Percentiles rank a stretch among this genome's conserved stretches.
These are phyloP conservation scores for Centrapalus pauciflorus DNA, from an alignment of 129 eudicot species.

Conservation along the genomic window DNA sequence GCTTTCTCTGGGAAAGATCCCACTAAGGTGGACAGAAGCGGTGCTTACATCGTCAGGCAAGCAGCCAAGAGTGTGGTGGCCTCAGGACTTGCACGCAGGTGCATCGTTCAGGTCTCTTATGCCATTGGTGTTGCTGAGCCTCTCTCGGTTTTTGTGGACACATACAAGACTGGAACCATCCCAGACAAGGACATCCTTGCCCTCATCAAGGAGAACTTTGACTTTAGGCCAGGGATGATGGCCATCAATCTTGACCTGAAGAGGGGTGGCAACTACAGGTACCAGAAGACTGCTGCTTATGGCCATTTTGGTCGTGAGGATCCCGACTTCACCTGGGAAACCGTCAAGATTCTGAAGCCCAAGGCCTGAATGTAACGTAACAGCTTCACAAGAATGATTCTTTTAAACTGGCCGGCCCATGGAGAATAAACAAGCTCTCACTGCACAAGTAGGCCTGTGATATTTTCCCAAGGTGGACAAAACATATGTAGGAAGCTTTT, in stretches of 20 bases:
- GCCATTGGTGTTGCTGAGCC: constrained; percentile 47
- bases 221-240: constrained; percentile 48
- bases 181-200: constrained; percentile 41
- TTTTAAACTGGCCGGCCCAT: constrained; percentile 7
- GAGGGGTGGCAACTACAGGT: constrained; percentile 42
- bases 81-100: constrained; percentile 44
- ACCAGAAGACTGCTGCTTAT: constrained; percentile 48
- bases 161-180: constrained; percentile 39
- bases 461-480: constrained; percentile 21
- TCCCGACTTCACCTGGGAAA: constrained; percentile 43
- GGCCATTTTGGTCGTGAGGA: constrained; percentile 45
- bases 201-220: constrained; percentile 40
- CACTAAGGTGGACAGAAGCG: constrained; percentile 54
- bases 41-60: constrained; percentile 44
- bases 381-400: constrained; percentile 18
- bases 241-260: constrained; percentile 38
- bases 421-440: constrained; percentile 30
- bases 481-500: constrained; percentile 29
- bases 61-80: constrained; percentile 46
- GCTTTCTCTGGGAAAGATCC: constrained; percentile 52
- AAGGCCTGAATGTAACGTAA: constrained; percentile 31
- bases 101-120: constrained; percentile 41
- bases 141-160: constrained; percentile 38
- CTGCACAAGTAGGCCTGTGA: not conserved
- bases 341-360: constrained; percentile 35